A percentile compares a stretch with the other conserved stretches of the same genome.
These are phyloP conservation scores for Bryum argenteum DNA, from an alignment of 225 moss, liverwort and hornwort genomes.

Conservation along the genomic window DNA sequence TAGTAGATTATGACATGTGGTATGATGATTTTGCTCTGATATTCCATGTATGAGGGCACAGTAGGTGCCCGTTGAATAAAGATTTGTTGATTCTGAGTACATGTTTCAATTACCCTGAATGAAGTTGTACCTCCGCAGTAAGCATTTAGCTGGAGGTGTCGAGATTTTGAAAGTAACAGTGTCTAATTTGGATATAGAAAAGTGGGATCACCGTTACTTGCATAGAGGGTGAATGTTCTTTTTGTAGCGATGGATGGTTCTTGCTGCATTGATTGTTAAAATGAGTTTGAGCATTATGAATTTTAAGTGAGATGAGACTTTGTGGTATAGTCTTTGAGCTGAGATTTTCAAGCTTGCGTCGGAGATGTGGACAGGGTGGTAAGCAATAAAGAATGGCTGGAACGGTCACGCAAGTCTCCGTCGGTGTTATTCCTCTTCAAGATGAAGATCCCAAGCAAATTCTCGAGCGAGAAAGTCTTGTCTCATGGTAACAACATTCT, in stretches of 20 bases:
- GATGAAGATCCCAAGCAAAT: constrained; percentile 59
- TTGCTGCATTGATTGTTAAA: neutral
- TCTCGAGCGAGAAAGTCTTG: constrained; percentile 64
- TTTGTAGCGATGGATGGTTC: neutral
- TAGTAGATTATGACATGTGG: no score
- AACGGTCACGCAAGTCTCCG: constrained; percentile 31
- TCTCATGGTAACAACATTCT: constrained; percentile 56
- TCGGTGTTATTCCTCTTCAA: constrained; percentile 78
- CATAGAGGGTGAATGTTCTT: neutral
- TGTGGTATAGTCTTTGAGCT: constrained; percentile 17
- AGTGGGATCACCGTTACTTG: constrained; percentile 3
- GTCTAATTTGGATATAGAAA: neutral
- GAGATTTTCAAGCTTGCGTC: constrained; percentile 24
- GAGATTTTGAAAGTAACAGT: neutral
- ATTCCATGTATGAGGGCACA: no score
- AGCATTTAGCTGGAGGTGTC: no score
- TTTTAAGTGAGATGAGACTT: constrained; percentile 1
- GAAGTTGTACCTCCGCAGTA: no score
- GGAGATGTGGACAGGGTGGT: constrained; percentile 32
- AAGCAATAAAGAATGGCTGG: constrained; percentile 26
- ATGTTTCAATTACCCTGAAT: no score
- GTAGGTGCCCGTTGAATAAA: no score
- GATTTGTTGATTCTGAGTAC: no score
- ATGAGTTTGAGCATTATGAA: neutral
- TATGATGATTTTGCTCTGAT: no score